These are phyloP conservation scores for Pyracantha coccinea DNA, from an alignment of 331 rosid species.

Conservation along the genomic window DNA sequence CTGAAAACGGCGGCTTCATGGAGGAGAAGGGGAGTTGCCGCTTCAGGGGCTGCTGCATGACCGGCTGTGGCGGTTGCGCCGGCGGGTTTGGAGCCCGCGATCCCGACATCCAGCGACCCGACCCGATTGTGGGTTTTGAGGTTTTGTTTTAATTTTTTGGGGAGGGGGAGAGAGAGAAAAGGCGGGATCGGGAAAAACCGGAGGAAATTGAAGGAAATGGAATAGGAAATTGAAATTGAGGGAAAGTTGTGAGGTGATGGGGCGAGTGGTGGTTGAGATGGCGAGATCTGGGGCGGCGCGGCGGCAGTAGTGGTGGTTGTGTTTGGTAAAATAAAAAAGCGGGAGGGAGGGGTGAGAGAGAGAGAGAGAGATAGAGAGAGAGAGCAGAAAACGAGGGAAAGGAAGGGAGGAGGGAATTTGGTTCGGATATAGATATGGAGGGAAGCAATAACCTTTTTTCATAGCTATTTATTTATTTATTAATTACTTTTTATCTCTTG, in stretches of 20 bases:
- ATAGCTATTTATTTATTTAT: neutral
- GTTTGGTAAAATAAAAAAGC: slow-evolving; percentile 47
- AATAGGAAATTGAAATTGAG: slow-evolving; percentile 1
- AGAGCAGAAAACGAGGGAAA: slow-evolving; percentile 77
- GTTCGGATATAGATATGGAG: slow-evolving; percentile 94
- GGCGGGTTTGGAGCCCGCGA: slow-evolving; percentile 38
- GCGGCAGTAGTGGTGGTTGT: slow-evolving; percentile 5
- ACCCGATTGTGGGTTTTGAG: slow-evolving; percentile 10
- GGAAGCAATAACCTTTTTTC: slow-evolving; percentile 40
- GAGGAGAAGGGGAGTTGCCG: slow-evolving; percentile 71
- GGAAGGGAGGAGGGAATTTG: slow-evolving; percentile 75
- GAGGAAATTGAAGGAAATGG: neutral
- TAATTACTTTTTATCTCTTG: neutral
- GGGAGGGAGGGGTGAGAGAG: slow-evolving; percentile 41
- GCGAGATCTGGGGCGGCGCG: slow-evolving; percentile 32
- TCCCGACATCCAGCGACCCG: slow-evolving; percentile 54
- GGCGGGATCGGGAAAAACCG: neutral
- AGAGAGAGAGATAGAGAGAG: neutral
- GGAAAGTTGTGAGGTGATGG: neutral
- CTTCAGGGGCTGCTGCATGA: slow-evolving; percentile 43
- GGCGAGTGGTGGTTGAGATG: neutral
- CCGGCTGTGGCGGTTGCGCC: slow-evolving; percentile 39
- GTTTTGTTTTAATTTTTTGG: neutral
- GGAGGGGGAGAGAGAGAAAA: neutral
- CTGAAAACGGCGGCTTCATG: slow-evolving; percentile 63